phyloP scores from a whole-genome alignment of 106 monocot genomes.

The Apostasia shenzhenica region DNA sequence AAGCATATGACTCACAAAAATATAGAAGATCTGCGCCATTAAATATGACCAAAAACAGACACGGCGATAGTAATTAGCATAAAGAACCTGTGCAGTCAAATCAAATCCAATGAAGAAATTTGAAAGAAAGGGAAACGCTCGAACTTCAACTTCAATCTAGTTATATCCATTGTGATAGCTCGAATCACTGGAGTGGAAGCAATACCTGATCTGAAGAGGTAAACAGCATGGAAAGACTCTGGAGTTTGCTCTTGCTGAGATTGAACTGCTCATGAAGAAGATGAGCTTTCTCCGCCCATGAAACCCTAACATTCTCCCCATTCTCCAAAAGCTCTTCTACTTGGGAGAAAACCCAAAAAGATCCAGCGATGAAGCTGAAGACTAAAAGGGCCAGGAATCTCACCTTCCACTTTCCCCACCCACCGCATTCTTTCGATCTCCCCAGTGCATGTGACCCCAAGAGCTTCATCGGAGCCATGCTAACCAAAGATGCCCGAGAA shows the following conservation, averaged over 20 bases:
- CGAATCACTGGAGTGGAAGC: neutral
- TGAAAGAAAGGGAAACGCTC: neutral
- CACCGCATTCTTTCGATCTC: slow-evolving; percentile 16
- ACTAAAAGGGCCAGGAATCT: slow-evolving; percentile 19
- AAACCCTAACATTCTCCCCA: slow-evolving; percentile 11
- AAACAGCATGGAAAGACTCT: slow-evolving; percentile 24
- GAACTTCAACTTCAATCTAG: neutral
- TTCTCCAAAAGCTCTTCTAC: slow-evolving; percentile 14
- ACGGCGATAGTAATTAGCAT: neutral
- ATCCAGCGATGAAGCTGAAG: slow-evolving; percentile 25
- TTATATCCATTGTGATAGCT: neutral
- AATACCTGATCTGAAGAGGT: slow-evolving; percentile 41
- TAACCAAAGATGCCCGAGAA: slow-evolving; percentile 4
- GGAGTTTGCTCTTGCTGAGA: slow-evolving; percentile 32
- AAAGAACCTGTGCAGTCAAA: neutral
- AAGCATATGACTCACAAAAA: neutral
- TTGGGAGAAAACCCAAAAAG: slow-evolving; percentile 20
- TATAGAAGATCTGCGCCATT: neutral
- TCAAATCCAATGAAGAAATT: neutral
- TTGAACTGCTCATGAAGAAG: slow-evolving; percentile 25
- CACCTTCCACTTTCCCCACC: slow-evolving; percentile 21
- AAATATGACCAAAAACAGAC: neutral
- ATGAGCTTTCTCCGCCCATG: slow-evolving; percentile 19
- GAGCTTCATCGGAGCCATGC: slow-evolving; percentile 17
- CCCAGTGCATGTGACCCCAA: neutral